Evolutionary conservation across 768 basidiomycete genomes (phyloP).

Genomic region (Boletus speciosus): DNA sequence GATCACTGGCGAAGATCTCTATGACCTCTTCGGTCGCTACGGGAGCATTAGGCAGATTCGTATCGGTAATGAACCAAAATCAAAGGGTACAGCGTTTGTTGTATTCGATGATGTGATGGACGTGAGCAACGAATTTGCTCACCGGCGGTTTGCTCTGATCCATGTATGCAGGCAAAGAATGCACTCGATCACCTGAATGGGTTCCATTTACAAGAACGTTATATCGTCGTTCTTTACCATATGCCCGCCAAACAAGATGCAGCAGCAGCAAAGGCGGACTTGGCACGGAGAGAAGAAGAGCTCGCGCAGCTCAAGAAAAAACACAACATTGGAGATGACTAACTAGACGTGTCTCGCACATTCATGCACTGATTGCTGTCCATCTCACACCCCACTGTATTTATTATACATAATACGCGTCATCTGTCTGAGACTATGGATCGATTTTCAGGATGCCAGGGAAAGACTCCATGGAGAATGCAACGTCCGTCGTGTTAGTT

Average conservation of each 20-base stretch:
- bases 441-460: slow-evolving; percentile 7
- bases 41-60: slow-evolving; percentile 95
- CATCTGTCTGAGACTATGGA: slow-evolving; percentile 1
- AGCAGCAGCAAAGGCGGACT: slow-evolving; percentile 87
- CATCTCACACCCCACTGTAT: slow-evolving; percentile 2
- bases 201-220: slow-evolving; percentile 96
- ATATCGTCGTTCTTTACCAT: slow-evolving; percentile 96
- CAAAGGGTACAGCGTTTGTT: slow-evolving; percentile 94
- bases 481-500: slow-evolving; percentile 7
- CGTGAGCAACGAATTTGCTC: slow-evolving; percentile 42
- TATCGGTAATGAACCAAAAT: slow-evolving; percentile 88
- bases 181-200: slow-evolving; percentile 96
- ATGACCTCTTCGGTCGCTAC: slow-evolving; percentile 97
- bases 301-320: slow-evolving; percentile 81
- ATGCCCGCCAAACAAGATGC: slow-evolving; percentile 98
- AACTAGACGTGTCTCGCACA: slow-evolving; percentile 22
- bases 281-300: slow-evolving; percentile 89
- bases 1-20: slow-evolving; percentile 90
- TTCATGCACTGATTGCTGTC: slow-evolving; percentile 7
- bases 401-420: slow-evolving; percentile 8
- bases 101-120: slow-evolving; percentile 97
- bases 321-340: slow-evolving; percentile 80
- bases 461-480: slow-evolving; percentile 6
- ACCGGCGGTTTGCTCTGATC: slow-evolving; percentile 9
- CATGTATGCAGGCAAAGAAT: slow-evolving; percentile 74